phyloP scores from a whole-genome alignment of 441 rosid genomes.

The Syzygium malaccense region DNA sequence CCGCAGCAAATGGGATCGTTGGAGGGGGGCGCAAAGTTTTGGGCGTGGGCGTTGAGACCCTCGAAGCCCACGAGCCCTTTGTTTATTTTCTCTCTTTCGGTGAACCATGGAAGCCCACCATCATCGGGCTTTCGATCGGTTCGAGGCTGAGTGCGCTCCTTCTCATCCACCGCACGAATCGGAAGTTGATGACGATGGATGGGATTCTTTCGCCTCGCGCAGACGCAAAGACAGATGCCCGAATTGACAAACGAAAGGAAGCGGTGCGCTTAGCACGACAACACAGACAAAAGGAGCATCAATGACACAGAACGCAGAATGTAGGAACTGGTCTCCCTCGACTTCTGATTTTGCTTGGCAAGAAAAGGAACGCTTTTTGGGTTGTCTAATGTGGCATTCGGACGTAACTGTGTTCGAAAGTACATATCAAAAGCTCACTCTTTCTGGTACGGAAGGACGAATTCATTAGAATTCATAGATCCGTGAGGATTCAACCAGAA shows the following conservation, averaged over 20 bases:
- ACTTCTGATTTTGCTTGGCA: background rate
- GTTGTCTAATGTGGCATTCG: background rate
- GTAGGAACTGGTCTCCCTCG: background rate
- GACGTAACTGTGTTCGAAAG: background rate
- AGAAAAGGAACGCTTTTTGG: background rate
- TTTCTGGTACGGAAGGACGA: background rate
- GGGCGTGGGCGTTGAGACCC: background rate
- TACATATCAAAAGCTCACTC: background rate
- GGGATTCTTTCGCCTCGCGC: background rate
- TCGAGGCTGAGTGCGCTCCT: background rate
- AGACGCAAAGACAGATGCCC: background rate
- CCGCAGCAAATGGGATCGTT: no score
- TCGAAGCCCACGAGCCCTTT: background rate
- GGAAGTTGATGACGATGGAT: background rate
- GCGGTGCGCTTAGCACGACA: background rate
- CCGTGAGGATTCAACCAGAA: background rate
- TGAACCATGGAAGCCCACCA: background rate
- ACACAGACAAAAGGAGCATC: background rate
- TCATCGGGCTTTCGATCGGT: background rate
- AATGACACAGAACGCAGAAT: background rate
- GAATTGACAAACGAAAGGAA: accelerated
- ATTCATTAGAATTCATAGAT: background rate
- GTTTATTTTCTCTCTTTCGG: background rate
- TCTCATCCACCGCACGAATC: background rate
- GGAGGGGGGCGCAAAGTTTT: background rate